Percentiles rank a stretch among this genome's conserved stretches.
Conservation (phyloP, 257 asterid genomes). For the Nyctanthes arbortristis region DNA sequence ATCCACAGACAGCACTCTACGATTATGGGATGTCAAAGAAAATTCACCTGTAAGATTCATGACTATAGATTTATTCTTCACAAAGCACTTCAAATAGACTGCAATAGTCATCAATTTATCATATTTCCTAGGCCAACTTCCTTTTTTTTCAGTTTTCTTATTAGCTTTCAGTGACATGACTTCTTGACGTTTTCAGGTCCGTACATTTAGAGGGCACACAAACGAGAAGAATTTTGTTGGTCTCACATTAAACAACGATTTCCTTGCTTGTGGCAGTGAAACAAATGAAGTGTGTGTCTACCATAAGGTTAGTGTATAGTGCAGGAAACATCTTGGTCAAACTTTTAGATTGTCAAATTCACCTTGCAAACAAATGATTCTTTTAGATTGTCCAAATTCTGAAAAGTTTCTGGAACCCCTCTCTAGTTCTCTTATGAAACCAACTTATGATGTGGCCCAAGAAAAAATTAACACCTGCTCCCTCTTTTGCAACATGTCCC, state of each 20-base stretch:
- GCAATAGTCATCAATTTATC: neutral
- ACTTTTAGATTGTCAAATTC: too few species aligned
- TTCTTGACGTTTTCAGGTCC: constrained; percentile 44
- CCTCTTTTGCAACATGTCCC: too few species aligned
- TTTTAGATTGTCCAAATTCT: too few species aligned
- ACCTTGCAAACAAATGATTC: too few species aligned
- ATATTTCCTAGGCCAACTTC: neutral
- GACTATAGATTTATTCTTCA: neutral
- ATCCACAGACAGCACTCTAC: constrained; percentile 84
- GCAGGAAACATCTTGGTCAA: neutral
- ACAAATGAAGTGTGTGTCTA: constrained; percentile 78
- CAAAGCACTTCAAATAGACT: neutral
- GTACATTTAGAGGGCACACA: constrained; percentile 73
- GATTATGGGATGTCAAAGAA: constrained; percentile 86
- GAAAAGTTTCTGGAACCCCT: too few species aligned
- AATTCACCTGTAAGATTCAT: constrained; percentile 55
- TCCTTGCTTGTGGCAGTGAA: constrained; percentile 91
- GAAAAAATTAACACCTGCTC: too few species aligned
- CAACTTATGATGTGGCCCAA: too few species aligned
- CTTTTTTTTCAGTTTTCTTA: neutral
- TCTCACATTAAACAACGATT: constrained; percentile 64
- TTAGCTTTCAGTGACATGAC: neutral
- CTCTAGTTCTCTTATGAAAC: too few species aligned
- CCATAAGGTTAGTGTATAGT: constrained; percentile 62
- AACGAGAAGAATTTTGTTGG: constrained; percentile 91